Percentiles rank a stretch among this genome's conserved stretches.
phyloP scores from a whole-genome alignment of 352 stramenopile genomes.

The Phytophthora agathidicida region DNA sequence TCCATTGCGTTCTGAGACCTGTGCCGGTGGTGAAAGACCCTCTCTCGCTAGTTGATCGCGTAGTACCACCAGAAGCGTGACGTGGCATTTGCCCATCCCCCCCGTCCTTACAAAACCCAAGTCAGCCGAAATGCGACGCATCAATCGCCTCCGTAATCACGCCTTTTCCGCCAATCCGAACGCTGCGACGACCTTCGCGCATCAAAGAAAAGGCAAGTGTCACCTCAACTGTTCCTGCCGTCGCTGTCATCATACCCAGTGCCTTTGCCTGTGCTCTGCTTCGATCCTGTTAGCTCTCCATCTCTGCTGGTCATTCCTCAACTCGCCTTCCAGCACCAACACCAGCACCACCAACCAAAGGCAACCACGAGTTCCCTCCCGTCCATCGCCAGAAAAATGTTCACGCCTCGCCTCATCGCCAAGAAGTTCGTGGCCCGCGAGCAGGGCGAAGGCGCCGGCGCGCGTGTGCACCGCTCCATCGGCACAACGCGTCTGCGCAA shows the following conservation, averaged over 20 bases:
- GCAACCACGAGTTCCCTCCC: conserved; percentile 5
- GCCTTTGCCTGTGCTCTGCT: no score
- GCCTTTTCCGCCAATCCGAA: conserved; percentile 7
- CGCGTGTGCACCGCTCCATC: conserved; percentile 44
- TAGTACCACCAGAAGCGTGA: conserved; percentile 27
- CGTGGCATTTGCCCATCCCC: conserved; percentile 14
- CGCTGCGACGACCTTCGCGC: neutral
- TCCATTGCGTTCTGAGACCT: neutral
- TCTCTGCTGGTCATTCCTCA: conserved; percentile 8
- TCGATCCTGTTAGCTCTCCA: no score
- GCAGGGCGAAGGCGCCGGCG: conserved; percentile 44
- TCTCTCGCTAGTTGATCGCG: conserved; percentile 27
- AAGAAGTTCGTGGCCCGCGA: conserved; percentile 41
- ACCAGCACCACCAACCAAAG: neutral
- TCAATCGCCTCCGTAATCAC: conserved; percentile 15
- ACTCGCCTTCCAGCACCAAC: conserved; percentile 6
- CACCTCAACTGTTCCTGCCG: conserved; percentile 7
- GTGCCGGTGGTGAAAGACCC: conserved; percentile 21
- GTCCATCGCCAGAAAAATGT: conserved; percentile 28
- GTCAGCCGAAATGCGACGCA: conserved; percentile 5
- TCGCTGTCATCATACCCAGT: no score
- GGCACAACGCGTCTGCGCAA: conserved; percentile 34
- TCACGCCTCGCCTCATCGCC: conserved; percentile 29
- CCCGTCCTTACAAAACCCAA: conserved; percentile 14
- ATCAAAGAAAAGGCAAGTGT: neutral